Evolutionary conservation across 352 stramenopile species (phyloP).

Genomic region (Pythium dissotocum): DNA sequence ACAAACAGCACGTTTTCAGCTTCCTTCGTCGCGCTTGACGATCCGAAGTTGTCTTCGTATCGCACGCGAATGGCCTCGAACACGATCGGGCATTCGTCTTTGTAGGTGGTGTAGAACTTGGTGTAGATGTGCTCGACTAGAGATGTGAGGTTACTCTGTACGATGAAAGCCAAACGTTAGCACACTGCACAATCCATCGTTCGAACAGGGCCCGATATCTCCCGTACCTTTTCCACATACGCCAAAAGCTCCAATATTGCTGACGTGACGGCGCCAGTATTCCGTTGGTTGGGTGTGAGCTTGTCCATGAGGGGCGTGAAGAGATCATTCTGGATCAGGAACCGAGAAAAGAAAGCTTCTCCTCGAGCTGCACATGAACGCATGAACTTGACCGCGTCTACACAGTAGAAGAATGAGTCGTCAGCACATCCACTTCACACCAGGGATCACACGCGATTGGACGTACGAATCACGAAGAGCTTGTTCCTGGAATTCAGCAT

Average conservation of each 20-base stretch:
- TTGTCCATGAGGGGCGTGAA: constrained; percentile 59
- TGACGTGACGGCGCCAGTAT: constrained; percentile 63
- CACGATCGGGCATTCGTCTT: constrained; percentile 65
- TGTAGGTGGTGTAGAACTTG: constrained; percentile 79
- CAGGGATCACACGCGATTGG: not conserved
- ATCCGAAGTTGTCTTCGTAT: constrained; percentile 52
- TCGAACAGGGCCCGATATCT: not conserved
- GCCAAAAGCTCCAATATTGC: constrained; percentile 74
- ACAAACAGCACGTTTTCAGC: constrained; percentile 55
- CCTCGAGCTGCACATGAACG: constrained; percentile 67
- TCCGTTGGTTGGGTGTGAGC: constrained; percentile 49
- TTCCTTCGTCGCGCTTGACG: constrained; percentile 24
- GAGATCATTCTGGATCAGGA: constrained; percentile 77
- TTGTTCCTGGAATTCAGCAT: constrained; percentile 86
- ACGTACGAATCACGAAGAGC: constrained; percentile 80
- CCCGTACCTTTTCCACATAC: constrained; percentile 71
- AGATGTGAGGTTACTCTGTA: constrained; percentile 62
- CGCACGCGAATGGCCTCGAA: constrained; percentile 70
- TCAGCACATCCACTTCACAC: not conserved
- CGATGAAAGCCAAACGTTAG: not conserved
- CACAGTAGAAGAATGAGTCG: not conserved
- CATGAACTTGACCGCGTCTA: constrained; percentile 82
- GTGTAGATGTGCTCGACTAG: constrained; percentile 79
- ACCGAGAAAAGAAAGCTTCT: constrained; percentile 83
- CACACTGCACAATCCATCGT: constrained; percentile 6